Evolutionary conservation across 345 rosid species (phyloP), one percentile per base, ranked within the genome.

Genomic region (Triadica sebifera): DNA sequence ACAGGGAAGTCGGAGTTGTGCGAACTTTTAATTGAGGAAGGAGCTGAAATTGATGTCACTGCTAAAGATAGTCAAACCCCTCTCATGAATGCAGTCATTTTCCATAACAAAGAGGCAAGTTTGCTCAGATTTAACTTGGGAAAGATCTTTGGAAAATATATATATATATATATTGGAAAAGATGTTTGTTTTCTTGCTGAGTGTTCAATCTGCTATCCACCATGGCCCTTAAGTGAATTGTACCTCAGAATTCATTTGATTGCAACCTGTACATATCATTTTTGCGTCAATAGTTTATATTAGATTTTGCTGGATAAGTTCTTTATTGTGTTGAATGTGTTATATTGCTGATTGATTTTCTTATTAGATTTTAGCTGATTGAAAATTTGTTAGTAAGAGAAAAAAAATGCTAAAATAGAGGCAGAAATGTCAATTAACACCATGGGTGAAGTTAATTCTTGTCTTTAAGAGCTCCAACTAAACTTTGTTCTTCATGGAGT

Each of bases 11-110:
- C 89, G 3, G 88, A 85, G 66, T 16, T 94, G 79, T 92, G 97
- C 74, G 97, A 92, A 38, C 68, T 88, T 46, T 58, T 94, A 45
- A 89, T 89, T 19, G 98, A 94, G 84, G 98, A 92, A 87, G 98
- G 97, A 52, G 97, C 95, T 55, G 97, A 89, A 71, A 77, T 94
- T 45, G 98, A 94, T 69, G 84, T 88, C 72, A 74, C 75, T 5
- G 98, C 92, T 70, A 88, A 82, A 85, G 86, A 87, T 62, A 97
- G 93, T n/a, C 90, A 94, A 84, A 92, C 98, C 50, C 93, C 97
- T 78, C 93, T 92, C 55, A 89, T 88, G 96, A 77, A 75, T 83
- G 89, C 98, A 20, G 96, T 94, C 46, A 83, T 90, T 45, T 91
- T 90, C 81, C 19, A 80, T 41, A 85, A 90, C 74, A 88, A 83